Evolutionary conservation across 164 flowering plant genomes (phyloP).

Genomic region (Vitis cinerea): DNA sequence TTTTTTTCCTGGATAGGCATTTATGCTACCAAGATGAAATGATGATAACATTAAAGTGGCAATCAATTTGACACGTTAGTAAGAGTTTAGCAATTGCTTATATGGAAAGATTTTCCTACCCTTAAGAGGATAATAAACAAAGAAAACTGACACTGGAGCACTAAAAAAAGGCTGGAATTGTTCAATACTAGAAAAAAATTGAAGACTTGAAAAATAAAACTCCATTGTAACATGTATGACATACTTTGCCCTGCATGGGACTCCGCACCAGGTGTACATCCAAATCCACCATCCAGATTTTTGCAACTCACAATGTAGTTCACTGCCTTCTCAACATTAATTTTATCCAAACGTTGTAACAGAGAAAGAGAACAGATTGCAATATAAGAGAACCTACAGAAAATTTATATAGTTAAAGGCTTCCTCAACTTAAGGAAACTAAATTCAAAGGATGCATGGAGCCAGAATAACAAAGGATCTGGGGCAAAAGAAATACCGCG

Average conservation of each 20-base stretch:
- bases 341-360: slow-evolving; percentile 59
- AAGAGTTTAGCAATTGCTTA: too few species aligned
- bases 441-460: not conserved
- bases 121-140: too few species aligned
- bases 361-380: slow-evolving; percentile 77
- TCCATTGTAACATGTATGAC: slow-evolving; percentile 14
- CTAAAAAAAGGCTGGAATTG: not conserved
- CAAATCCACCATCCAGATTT: slow-evolving; percentile 96
- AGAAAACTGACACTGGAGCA: too few species aligned
- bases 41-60: too few species aligned
- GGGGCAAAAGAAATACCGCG: slow-evolving; percentile 42
- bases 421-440: not conserved
- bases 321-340: slow-evolving; percentile 85
- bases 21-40: too few species aligned
- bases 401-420: not conserved
- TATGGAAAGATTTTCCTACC: too few species aligned
- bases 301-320: slow-evolving; percentile 85
- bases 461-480: not conserved
- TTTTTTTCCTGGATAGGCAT: too few species aligned
- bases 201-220: not conserved
- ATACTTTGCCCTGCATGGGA: slow-evolving; percentile 96
- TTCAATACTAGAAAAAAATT: not conserved
- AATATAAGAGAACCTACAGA: slow-evolving; percentile 77
- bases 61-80: too few species aligned
- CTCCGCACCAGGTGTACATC: slow-evolving; percentile 94